A percentile compares a stretch with the other conserved stretches of the same genome.
phyloP scores from a whole-genome alignment of 176 grass and related monocot species.

The Bonia amplexicaulis region DNA sequence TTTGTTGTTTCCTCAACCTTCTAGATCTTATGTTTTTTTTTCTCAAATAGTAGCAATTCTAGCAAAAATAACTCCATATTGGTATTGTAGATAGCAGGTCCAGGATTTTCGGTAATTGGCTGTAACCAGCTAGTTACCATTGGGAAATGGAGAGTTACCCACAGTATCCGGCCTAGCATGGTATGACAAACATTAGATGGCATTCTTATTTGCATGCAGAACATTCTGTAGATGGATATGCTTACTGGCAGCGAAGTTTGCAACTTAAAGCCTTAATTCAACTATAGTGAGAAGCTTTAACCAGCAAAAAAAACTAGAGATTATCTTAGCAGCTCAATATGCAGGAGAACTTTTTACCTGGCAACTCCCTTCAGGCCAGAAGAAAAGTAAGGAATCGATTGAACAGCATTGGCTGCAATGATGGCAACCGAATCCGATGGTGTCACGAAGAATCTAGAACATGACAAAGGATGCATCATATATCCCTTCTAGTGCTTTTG shows the following conservation, averaged over 20 bases:
- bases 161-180: background rate
- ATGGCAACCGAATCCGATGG: conserved; percentile 98
- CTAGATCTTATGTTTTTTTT: background rate
- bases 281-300: background rate
- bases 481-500: conserved; percentile 14
- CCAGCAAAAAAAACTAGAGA: background rate
- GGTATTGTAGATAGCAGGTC: background rate
- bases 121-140: background rate
- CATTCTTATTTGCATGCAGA: background rate
- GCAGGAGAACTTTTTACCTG: conserved; percentile 46
- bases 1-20: background rate
- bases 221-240: background rate
- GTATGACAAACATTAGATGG: background rate
- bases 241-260: background rate
- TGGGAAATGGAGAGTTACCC: background rate
- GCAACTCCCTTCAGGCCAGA: conserved; percentile 99
- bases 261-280: conserved; percentile 2
- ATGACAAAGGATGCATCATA: conserved; percentile 7
- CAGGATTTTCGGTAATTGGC: background rate
- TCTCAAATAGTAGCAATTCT: background rate
- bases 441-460: conserved; percentile 90
- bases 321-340: conserved; percentile 15
- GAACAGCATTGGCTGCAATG: conserved; percentile 96
- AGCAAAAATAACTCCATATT: background rate
- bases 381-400: conserved; percentile 86